A percentile compares a stretch with the other conserved stretches of the same genome.
Evolutionary conservation across 2,329 filamentous ascomycete genomes (phyloP).

Genomic region (Rhynchosporium graminicola): DNA sequence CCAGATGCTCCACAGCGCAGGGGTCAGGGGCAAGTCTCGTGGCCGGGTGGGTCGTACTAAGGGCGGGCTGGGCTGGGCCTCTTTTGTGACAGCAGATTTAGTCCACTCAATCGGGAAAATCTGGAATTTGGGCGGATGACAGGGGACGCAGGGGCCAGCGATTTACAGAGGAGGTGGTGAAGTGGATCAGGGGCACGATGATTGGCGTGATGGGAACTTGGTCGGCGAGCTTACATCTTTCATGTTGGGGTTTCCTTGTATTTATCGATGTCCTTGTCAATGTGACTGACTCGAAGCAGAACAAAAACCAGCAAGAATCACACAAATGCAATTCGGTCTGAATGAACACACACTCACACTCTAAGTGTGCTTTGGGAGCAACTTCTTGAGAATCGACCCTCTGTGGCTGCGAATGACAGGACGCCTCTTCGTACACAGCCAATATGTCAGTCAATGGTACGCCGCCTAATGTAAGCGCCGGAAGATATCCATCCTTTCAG

Average conservation of each 20-base stretch:
- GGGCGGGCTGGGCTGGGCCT: slow-evolving; percentile 1
- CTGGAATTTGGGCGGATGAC: slow-evolving; percentile 20
- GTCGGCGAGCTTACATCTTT: slow-evolving; percentile 12
- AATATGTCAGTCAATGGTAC: background rate
- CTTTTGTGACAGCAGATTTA: background rate
- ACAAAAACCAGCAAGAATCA: too few relatives aligned
- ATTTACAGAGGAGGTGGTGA: slow-evolving; percentile 1
- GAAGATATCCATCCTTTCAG: background rate
- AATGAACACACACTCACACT: background rate
- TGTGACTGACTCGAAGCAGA: background rate
- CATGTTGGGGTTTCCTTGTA: background rate
- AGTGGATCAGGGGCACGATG: slow-evolving; percentile 8
- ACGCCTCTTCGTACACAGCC: background rate
- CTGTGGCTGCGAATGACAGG: slow-evolving; percentile 7
- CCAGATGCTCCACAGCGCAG: background rate
- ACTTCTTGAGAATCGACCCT: background rate
- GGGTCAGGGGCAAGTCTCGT: slow-evolving; percentile 19
- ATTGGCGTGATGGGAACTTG: slow-evolving; percentile 12
- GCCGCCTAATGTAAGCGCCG: slow-evolving; percentile 3
- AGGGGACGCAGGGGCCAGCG: slow-evolving; percentile 11
- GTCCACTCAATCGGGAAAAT: slow-evolving; percentile 4
- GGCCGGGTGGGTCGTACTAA: slow-evolving; percentile 5
- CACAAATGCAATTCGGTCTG: background rate
- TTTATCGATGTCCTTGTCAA: background rate
- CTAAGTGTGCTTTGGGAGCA: background rate